These are phyloP conservation scores for Cudoniella acicularis DNA, from an alignment of 495 filamentous ascomycete species.

Conservation along the genomic window DNA sequence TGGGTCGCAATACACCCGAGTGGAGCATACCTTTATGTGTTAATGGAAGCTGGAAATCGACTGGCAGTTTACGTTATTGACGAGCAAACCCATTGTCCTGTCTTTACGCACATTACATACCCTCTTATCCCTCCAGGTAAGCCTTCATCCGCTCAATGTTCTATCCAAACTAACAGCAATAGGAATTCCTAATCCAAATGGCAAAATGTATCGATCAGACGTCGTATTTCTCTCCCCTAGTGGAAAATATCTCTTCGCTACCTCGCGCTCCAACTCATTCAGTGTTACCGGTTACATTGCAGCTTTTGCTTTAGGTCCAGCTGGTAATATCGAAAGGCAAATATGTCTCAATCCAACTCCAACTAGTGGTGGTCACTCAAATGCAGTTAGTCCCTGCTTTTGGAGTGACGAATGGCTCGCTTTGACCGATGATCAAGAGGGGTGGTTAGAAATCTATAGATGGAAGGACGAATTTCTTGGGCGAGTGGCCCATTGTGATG, in stretches of 20 bases:
- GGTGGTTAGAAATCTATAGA: slow-evolving; percentile 80
- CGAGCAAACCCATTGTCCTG: slow-evolving; percentile 67
- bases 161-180: slow-evolving; percentile 14
- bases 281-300: slow-evolving; percentile 76
- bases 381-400: slow-evolving; percentile 73
- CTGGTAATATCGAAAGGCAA: slow-evolving; percentile 70
- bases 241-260: slow-evolving; percentile 72
- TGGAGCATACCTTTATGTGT: slow-evolving; percentile 72
- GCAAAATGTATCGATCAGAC: slow-evolving; percentile 67
- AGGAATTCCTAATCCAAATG: slow-evolving; percentile 42
- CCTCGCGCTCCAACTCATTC: slow-evolving; percentile 71
- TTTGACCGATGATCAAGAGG: slow-evolving; percentile 78
- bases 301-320: slow-evolving; percentile 66
- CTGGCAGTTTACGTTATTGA: slow-evolving; percentile 78
- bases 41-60: slow-evolving; percentile 83
- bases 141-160: slow-evolving; percentile 13
- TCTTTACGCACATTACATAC: slow-evolving; percentile 74
- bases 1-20: slow-evolving; percentile 79
- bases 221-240: slow-evolving; percentile 65
- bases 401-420: slow-evolving; percentile 85
- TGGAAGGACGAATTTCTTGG: slow-evolving; percentile 76
- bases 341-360: slow-evolving; percentile 77
- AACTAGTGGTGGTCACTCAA: slow-evolving; percentile 81
- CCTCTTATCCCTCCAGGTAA: slow-evolving; percentile 71
- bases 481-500: slow-evolving; percentile 67